Evolutionary conservation across 2,329 filamentous ascomycete species (phyloP), one percentile per base, ranked within the genome.

Genomic region (Ceratocystis huliohia): DNA sequence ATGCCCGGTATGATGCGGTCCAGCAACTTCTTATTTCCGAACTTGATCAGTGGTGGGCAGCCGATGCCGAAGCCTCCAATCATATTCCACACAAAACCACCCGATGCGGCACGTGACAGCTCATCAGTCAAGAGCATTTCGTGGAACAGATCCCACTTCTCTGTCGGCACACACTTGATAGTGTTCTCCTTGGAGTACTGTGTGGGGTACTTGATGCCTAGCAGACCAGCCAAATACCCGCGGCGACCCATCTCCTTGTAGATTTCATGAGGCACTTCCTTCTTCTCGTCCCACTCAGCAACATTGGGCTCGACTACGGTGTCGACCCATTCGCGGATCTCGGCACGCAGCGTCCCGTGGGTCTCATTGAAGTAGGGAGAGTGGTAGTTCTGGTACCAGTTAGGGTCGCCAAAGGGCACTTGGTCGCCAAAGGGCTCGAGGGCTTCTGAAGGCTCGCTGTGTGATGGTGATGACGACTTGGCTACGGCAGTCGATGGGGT

Each of bases 61-160:
- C 94, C 94, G 71, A 99, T 99, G 65, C 91, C 93, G 74, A 90
- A 96, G n/a, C 94, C 94, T 71, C 93, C 94, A 69, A 97, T 88
- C 72, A 97, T 80, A 76, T 96, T 96, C 94, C 94, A 97, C 25
- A 97, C 91, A 70, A 97, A 88, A 67, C 94, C 94, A 73, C 94
- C 94, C 61, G 89, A 95, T 66, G 88, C 94, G 63, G 86, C 81
- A 66, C 94, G 89, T 48, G 90, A 96, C 57, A 99, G 79, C 82
- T 99, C 94, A 72, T 99, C 94, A 0, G 93, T 97, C 68, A 99
- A 75, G 57, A 97, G 82, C 84, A 97, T 83, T 82, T 99, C 94
- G 78, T 99, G 94, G 86, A 97, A 99, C 57, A 96, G 84, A 78
- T 99, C 94, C 93, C 93, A 99, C 75, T 94, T 87, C 78, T 96